Conservation (phyloP, 2,329 filamentous ascomycete genomes). For the Penicillium glabrum region DNA sequence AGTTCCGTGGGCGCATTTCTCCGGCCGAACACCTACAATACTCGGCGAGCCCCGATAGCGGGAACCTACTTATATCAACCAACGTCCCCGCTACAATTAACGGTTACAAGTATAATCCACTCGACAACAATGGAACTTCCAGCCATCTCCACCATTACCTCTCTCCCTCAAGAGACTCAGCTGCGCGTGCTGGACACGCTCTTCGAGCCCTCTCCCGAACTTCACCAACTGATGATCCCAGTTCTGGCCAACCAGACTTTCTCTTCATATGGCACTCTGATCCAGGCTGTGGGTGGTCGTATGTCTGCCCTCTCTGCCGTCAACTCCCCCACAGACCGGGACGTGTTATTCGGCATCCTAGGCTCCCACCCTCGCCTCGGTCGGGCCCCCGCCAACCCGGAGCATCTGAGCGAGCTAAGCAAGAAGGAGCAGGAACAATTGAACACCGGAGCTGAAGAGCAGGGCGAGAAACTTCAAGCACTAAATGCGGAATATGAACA, state of each 20-base stretch:
- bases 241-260: conserved; percentile 63
- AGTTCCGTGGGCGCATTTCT: neutral
- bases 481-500: conserved; percentile 79
- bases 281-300: conserved; percentile 64
- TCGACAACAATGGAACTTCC: conserved; percentile 52
- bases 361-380: conserved; percentile 82
- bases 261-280: conserved; percentile 66
- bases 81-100: neutral
- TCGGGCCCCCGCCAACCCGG: conserved; percentile 55
- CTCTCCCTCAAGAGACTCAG: conserved; percentile 57
- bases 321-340: conserved; percentile 50
- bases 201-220: conserved; percentile 76
- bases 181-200: conserved; percentile 66
- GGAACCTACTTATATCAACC: neutral
- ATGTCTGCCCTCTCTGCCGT: conserved; percentile 61
- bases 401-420: conserved; percentile 70
- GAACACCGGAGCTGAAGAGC: conserved; percentile 53
- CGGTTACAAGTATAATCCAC: neutral
- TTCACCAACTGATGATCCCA: conserved; percentile 71
- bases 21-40: conserved; percentile 2
- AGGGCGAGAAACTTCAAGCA: conserved; percentile 52
- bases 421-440: conserved; percentile 79
- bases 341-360: conserved; percentile 69
- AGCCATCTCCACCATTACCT: conserved; percentile 55
- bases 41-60: neutral